Base-by-base conservation (phyloP, 106 monocot species). In the Dioscorea alata region DNA sequence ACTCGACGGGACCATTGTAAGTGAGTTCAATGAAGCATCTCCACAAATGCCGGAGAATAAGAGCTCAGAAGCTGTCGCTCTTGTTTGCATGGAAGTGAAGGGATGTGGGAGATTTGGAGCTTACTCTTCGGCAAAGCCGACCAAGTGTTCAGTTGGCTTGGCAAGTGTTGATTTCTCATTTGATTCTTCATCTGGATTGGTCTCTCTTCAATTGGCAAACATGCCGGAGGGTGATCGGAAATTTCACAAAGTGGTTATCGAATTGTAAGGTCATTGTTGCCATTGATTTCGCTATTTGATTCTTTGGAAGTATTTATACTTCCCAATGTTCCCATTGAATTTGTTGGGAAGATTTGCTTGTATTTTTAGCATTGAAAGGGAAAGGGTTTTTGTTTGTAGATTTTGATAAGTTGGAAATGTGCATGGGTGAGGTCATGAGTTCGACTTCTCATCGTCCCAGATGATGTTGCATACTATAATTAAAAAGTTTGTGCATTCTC, bases 51-150 rank as follows among this genome's bases (percentile, higher is more conserved):
- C 56, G 9, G 69, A 65, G 23, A 71, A 63, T 24, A 54, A 54
- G 17, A 34, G 63, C n/a, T 21, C 23, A 20, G 71, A 74, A 16
- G 32, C 66, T 31, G 48, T 73, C 18, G 85, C 54, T 0, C 71
- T 69, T 33, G 75, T 92, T 51, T 75, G 61, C 52, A 89, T 96
- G 79, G 80, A 88, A 60, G 86, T 92, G 69, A 96, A 84, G 65
- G 96, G 96, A 18, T 84, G 96, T 62, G 96, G 96, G 48, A 89
- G 76, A 77, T 73, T 92, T 12, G 89, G 91, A 13, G 74, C 86
- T 17, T 89, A 96, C 66, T 82, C 86, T 4, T 88, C 91, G 0
- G 48, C 74, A 4, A 77, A 78, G 70, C 96, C 96, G 13, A 86
- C 59, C 72, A 84, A 48, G 24, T 96, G 91, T 32, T 70, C 31